Conservation (phyloP, 345 rosid genomes). For the Salix viminalis region DNA sequence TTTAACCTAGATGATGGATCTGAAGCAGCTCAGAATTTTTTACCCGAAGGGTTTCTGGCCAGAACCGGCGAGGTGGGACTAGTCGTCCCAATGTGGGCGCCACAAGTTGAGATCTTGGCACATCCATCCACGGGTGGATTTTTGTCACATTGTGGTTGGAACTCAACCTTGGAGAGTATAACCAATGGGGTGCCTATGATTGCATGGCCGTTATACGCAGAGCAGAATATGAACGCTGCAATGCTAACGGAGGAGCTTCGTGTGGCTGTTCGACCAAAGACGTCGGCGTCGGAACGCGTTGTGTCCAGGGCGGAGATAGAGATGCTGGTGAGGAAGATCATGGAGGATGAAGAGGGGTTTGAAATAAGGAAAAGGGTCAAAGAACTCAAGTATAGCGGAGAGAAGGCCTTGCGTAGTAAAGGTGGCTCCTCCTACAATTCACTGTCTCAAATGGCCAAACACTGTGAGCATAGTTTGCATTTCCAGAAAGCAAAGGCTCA, state of each 20-base stretch:
- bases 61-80: slow-evolving; percentile 38
- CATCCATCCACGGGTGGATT: slow-evolving; percentile 58
- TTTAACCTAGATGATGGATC: slow-evolving; percentile 10
- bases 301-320: slow-evolving; percentile 44
- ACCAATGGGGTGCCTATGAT: slow-evolving; percentile 55
- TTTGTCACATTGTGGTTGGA: slow-evolving; percentile 78
- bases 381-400: slow-evolving; percentile 29
- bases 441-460: slow-evolving; percentile 28
- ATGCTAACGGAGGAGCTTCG: slow-evolving; percentile 41
- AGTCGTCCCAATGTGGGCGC: slow-evolving; percentile 53
- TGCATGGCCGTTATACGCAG: slow-evolving; percentile 69
- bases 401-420: slow-evolving; percentile 23
- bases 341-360: slow-evolving; percentile 35
- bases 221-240: slow-evolving; percentile 66
- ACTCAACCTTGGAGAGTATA: slow-evolving; percentile 56
- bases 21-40: slow-evolving; percentile 1
- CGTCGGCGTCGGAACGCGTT: slow-evolving; percentile 11
- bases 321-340: slow-evolving; percentile 32
- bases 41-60: slow-evolving; percentile 54
- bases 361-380: slow-evolving; percentile 27
- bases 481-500: slow-evolving; percentile 3
- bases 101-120: slow-evolving; percentile 46
- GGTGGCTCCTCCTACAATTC: slow-evolving; percentile 43
- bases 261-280: slow-evolving; percentile 38
- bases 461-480: slow-evolving; percentile 1